Evolutionary conservation across 768 basidiomycete species (phyloP).

Genomic region (Cystobasidiopsis lactophilus): DNA sequence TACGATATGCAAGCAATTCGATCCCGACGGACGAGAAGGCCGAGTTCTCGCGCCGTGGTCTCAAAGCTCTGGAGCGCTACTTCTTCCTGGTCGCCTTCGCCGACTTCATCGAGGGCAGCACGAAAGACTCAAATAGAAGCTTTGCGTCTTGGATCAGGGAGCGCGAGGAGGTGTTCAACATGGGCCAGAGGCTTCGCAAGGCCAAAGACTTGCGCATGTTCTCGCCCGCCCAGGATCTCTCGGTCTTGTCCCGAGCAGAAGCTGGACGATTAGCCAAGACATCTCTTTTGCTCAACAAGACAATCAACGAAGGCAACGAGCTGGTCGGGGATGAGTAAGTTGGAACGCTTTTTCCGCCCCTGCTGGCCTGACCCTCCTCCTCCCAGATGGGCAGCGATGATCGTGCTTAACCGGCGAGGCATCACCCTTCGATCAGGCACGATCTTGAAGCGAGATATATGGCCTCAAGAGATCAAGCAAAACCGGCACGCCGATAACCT

Average conservation of each 20-base stretch:
- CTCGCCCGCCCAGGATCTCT: slow-evolving; percentile 70
- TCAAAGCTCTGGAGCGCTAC: slow-evolving; percentile 34
- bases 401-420: slow-evolving; percentile 77
- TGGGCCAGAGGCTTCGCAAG: slow-evolving; percentile 13
- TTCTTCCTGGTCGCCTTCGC: slow-evolving; percentile 91
- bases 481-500: no score
- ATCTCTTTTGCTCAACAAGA: slow-evolving; percentile 25
- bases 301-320: slow-evolving; percentile 55
- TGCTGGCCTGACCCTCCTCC: no score
- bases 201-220: slow-evolving; percentile 61
- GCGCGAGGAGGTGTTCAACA: slow-evolving; percentile 68
- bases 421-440: slow-evolving; percentile 80
- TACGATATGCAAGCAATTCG: slow-evolving; percentile 43
- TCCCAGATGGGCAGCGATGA: slow-evolving; percentile 81
- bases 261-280: slow-evolving; percentile 33
- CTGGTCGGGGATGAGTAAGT: slow-evolving; percentile 88
- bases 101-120: slow-evolving; percentile 49
- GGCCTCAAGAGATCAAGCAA: slow-evolving; percentile 1
- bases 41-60: background rate
- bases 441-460: slow-evolving; percentile 34
- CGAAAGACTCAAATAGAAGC: slow-evolving; percentile 17
- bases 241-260: slow-evolving; percentile 43
- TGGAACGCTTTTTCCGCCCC: no score
- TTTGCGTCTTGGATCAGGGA: slow-evolving; percentile 22
- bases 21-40: slow-evolving; percentile 33